Percentiles rank a stretch among this genome's conserved stretches.
phyloP scores from a whole-genome alignment of 208 protist species.

The Trypanosoma brucei region DNA sequence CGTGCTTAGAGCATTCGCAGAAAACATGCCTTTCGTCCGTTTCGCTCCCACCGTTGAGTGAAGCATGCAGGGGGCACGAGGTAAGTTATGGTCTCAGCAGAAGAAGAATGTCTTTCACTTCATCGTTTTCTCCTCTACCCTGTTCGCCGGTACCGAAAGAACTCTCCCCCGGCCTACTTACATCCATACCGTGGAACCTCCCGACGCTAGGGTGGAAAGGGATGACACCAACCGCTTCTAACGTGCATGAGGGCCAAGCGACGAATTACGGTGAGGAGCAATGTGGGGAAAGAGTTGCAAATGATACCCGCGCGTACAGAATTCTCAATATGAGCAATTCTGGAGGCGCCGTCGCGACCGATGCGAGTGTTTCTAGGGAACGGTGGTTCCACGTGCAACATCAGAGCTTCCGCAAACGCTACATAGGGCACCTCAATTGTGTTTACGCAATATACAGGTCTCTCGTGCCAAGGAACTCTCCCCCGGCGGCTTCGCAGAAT shows the following conservation, averaged over 20 bases:
- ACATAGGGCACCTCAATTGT: conserved; percentile 10
- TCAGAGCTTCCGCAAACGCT: not conserved
- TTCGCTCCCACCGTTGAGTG: too few species aligned
- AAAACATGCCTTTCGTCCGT: too few species aligned
- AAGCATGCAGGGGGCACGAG: not conserved
- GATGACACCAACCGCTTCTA: not conserved
- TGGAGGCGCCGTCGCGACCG: too few species aligned
- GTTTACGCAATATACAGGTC: conserved; percentile 17
- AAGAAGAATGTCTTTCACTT: conserved; percentile 1
- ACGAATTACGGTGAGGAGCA: not conserved
- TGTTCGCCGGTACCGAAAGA: not conserved
- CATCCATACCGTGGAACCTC: conserved; percentile 19
- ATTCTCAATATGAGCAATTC: not conserved
- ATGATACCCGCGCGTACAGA: not conserved
- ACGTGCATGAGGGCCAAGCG: not conserved
- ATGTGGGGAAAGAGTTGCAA: not conserved
- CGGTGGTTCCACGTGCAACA: not conserved
- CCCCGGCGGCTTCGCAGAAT: not conserved
- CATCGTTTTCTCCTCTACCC: not conserved
- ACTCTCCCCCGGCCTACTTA: conserved; percentile 4
- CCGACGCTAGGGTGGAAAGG: conserved; percentile 15
- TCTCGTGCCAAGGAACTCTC: not conserved
- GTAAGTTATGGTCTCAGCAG: not conserved
- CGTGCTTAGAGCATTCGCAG: too few species aligned
- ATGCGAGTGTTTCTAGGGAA: not conserved